Percentiles rank a stretch among this genome's conserved stretches.
These are phyloP conservation scores for Quercus variabilis DNA, from an alignment of 306 rosid genomes.

Conservation along the genomic window DNA sequence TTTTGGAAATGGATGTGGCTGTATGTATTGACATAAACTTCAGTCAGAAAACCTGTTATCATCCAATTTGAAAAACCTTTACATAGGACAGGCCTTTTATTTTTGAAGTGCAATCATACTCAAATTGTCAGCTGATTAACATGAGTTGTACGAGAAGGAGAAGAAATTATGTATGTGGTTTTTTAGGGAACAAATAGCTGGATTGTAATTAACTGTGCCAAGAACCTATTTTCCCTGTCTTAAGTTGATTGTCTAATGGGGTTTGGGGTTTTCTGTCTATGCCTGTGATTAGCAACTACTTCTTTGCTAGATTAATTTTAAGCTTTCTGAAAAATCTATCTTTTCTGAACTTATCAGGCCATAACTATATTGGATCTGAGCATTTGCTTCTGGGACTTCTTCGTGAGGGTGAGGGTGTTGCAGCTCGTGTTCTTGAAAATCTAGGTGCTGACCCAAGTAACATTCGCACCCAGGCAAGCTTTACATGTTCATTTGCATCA, in stretches of 20 bases:
- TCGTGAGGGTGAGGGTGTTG: conserved; percentile 97
- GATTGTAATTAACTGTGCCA: neutral
- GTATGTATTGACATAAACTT: neutral
- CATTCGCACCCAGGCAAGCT: conserved; percentile 88
- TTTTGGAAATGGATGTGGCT: no score
- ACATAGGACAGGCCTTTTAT: neutral
- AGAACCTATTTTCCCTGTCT: neutral
- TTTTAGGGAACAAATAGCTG: neutral
- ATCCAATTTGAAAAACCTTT: neutral
- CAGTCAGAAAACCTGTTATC: neutral
- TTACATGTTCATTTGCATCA: neutral
- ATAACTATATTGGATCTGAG: conserved; percentile 93
- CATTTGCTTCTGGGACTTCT: conserved; percentile 97
- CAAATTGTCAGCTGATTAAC: neutral
- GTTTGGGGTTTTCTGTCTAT: neutral
- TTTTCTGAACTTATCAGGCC: conserved; percentile 50
- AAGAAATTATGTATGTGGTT: neutral
- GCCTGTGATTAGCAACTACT: neutral
- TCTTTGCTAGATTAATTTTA: neutral
- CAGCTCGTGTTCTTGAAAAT: conserved; percentile 95
- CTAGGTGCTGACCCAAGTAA: conserved; percentile 93
- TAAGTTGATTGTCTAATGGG: neutral
- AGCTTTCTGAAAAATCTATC: conserved; percentile 2
- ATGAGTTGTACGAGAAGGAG: neutral
- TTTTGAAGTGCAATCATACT: neutral